Evolutionary conservation across 225 moss, liverwort and hornwort genomes (phyloP).

Genomic region (Straminergon stramineum): DNA sequence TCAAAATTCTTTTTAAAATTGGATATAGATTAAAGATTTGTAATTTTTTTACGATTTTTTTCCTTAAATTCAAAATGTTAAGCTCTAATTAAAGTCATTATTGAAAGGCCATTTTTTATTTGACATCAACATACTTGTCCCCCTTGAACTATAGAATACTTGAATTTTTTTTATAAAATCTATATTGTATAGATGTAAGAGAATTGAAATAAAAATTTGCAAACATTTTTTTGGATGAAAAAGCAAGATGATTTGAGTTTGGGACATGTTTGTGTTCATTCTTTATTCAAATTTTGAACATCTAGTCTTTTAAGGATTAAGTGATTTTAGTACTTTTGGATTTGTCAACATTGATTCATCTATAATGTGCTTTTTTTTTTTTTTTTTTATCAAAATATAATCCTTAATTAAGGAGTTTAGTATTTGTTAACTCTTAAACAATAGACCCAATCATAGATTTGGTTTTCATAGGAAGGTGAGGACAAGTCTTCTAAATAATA

Average conservation of each 20-base stretch:
- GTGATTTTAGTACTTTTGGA: background rate
- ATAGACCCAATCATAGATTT: background rate
- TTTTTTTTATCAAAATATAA: background rate
- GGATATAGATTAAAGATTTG: background rate
- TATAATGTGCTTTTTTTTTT: background rate
- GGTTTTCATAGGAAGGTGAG: background rate
- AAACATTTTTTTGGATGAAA: background rate
- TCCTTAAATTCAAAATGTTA: background rate
- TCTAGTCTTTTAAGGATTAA: background rate
- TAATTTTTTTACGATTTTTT: background rate
- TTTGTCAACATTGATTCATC: background rate
- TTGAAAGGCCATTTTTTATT: background rate
- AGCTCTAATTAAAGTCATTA: background rate
- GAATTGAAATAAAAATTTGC: background rate
- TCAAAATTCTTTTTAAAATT: background rate
- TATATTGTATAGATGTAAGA: background rate
- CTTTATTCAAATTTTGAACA: background rate
- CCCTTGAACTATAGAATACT: background rate
- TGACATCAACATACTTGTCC: rapidly evolving
- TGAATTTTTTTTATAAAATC: background rate
- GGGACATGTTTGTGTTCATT: background rate
- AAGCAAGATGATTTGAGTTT: too few relatives aligned
- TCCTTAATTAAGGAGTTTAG: background rate
- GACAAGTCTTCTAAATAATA: background rate
- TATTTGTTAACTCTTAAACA: background rate